Base-by-base conservation (phyloP, 2,329 filamentous ascomycete species). In the Talaromyces albobiverticillius region DNA sequence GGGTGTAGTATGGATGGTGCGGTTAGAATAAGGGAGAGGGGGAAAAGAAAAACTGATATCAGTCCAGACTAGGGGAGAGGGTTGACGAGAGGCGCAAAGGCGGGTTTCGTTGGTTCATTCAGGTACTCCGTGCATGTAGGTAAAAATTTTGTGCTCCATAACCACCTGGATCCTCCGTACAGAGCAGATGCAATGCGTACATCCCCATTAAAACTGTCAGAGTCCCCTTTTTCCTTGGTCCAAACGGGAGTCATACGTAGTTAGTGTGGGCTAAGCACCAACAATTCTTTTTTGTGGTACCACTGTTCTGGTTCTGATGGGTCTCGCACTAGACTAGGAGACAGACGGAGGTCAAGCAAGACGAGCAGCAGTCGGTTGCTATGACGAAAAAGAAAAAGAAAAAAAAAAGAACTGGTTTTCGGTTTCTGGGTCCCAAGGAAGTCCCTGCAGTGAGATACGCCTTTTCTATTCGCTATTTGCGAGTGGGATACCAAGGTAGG, bases 231-330 rank as follows among this genome's bases (percentile, higher is more conserved):
- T 14, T 11, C 26, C 26, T 40, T 41, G 36, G 18, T 18, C 38
- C 18, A 43, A 42, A 43, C 13, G 16, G 38, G 36, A 29, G 5
- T 16, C 36, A 40, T 11, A 5, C 26, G 10, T 29, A 29, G 26
- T 5, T 6, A 29, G 26, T n/a, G n/a, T n/a, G n/a, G n/a, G n/a
- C 26, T 5, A 16, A 40, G 18, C 36, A 22, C 36, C n/a, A 40
- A 40, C 10, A 40, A 9, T 51, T 50, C 34, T 52, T 51, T 50
- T 43, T 52, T 51, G 49, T 46, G 41, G 50, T 52, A 52, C 50
- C 50, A 52, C 14, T 38, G 32, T 52, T 29, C 34, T 52, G 41
- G 50, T 45, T 52, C 40, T 46, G 31, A 45, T 52, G 50, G 50
- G 41, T 45, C 50, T 46, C 23, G 31, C 29, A 23, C 40, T 45